phyloP scores from a whole-genome alignment of 2,329 filamentous ascomycete genomes.

The Pezicula carpinea region DNA sequence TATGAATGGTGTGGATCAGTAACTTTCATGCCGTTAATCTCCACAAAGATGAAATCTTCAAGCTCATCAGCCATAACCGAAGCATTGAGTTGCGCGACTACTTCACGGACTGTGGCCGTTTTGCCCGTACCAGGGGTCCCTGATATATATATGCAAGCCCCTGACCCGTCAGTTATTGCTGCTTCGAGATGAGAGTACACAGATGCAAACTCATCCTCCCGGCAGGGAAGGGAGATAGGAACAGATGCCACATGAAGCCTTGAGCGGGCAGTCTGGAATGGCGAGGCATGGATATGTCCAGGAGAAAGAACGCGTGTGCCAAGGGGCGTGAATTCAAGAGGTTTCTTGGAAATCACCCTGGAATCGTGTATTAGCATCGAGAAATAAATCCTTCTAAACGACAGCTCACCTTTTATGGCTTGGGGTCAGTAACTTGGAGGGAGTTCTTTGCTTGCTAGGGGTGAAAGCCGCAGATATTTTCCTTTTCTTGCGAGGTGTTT shows the following conservation, averaged over 20 bases:
- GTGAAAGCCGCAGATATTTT: constrained; percentile 38
- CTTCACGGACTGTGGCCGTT: constrained; percentile 94
- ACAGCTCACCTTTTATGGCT: constrained; percentile 55
- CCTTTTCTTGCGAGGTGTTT: constrained; percentile 54
- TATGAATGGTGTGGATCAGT: constrained; percentile 97
- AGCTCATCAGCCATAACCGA: constrained; percentile 85
- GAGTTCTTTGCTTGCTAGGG: constrained; percentile 33
- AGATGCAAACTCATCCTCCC: constrained; percentile 84
- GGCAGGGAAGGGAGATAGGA: constrained; percentile 81
- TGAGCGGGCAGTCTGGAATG: constrained; percentile 85
- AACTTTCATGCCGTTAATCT: constrained; percentile 99
- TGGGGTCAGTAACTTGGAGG: constrained; percentile 47
- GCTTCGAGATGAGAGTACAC: constrained; percentile 93
- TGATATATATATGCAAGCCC: constrained; percentile 97
- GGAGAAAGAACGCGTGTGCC: constrained; percentile 81
- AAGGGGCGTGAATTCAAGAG: constrained; percentile 92
- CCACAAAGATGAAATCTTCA: constrained; percentile 97
- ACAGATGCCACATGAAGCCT: constrained; percentile 92
- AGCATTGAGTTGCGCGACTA: constrained; percentile 83
- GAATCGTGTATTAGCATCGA: constrained; percentile 1
- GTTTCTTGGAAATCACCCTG: constrained; percentile 72
- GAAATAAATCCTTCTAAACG: constrained; percentile 4
- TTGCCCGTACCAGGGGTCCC: constrained; percentile 98
- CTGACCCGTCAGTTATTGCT: constrained; percentile 88
- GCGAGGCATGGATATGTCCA: constrained; percentile 70